Percentiles rank a stretch among this genome's conserved stretches.
phyloP scores from a whole-genome alignment of 306 rosid species.

The Lotus japonicus region DNA sequence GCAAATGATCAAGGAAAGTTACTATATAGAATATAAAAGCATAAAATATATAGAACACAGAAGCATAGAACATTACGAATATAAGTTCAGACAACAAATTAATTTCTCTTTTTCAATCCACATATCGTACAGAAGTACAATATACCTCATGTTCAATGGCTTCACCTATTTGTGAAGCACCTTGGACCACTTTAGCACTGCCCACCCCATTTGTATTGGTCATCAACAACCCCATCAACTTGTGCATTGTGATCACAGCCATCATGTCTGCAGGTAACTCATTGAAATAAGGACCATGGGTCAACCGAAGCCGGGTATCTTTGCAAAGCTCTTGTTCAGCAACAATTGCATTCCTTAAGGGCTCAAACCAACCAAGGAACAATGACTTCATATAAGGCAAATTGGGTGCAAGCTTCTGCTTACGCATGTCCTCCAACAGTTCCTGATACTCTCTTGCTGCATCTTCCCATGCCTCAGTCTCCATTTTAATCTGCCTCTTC shows the following conservation, averaged over 20 bases:
- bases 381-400: conserved; percentile 83
- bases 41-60: too few relatives aligned
- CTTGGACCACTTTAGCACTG: conserved; percentile 60
- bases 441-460: conserved; percentile 88
- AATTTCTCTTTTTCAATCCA: not conserved
- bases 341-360: conserved; percentile 54
- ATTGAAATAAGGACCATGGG: conserved; percentile 52
- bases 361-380: conserved; percentile 96
- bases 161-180: conserved; percentile 86
- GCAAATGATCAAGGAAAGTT: not conserved
- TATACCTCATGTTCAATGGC: conserved; percentile 84
- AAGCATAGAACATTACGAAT: not conserved
- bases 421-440: conserved; percentile 70
- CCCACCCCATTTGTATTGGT: conserved; percentile 54
- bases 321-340: conserved; percentile 47
- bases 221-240: conserved; percentile 92
- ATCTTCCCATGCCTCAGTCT: conserved; percentile 94
- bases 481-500: conserved; percentile 65
- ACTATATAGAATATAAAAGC: not conserved
- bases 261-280: conserved; percentile 67
- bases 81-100: not conserved
- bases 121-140: not conserved
- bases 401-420: conserved; percentile 87
- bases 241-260: conserved; percentile 95
- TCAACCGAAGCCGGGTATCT: not conserved